phyloP scores from a whole-genome alignment of 2,329 filamentous ascomycete species.

The Chlorencoelia australis region DNA sequence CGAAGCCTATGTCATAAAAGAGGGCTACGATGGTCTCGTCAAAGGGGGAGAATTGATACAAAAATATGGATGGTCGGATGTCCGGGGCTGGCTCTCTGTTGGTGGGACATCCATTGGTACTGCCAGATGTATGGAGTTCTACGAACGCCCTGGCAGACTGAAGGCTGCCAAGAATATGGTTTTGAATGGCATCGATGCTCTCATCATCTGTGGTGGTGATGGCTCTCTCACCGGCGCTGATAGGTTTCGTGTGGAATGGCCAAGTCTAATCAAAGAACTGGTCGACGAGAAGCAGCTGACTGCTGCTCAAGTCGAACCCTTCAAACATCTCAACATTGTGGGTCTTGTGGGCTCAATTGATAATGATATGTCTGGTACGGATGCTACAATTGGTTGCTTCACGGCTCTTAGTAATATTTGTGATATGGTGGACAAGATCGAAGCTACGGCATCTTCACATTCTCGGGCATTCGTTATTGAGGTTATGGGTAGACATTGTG shows the following conservation, averaged over 20 bases:
- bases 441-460: constrained; percentile 89
- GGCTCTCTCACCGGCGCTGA: constrained; percentile 94
- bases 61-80: constrained; percentile 84
- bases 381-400: constrained; percentile 95
- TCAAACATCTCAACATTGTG: constrained; percentile 86
- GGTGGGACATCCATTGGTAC: constrained; percentile 95
- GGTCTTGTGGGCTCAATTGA: constrained; percentile 95
- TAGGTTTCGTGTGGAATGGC: constrained; percentile 87
- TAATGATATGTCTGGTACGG: constrained; percentile 94
- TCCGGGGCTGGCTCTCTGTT: constrained; percentile 86
- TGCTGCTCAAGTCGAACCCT: constrained; percentile 60
- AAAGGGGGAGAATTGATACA: constrained; percentile 80
- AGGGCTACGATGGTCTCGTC: constrained; percentile 93
- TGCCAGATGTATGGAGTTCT: constrained; percentile 85
- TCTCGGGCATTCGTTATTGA: constrained; percentile 95
- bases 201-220: constrained; percentile 95
- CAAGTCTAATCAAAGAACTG: constrained; percentile 74
- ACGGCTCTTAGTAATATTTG: constrained; percentile 89
- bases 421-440: constrained; percentile 92
- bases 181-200: constrained; percentile 81
- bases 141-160: constrained; percentile 74
- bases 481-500: constrained; percentile 97
- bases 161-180: constrained; percentile 91
- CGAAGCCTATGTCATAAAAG: constrained; percentile 73
- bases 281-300: constrained; percentile 64